Conservation (phyloP, 768 basidiomycete genomes). For the Russula sp. region DNA sequence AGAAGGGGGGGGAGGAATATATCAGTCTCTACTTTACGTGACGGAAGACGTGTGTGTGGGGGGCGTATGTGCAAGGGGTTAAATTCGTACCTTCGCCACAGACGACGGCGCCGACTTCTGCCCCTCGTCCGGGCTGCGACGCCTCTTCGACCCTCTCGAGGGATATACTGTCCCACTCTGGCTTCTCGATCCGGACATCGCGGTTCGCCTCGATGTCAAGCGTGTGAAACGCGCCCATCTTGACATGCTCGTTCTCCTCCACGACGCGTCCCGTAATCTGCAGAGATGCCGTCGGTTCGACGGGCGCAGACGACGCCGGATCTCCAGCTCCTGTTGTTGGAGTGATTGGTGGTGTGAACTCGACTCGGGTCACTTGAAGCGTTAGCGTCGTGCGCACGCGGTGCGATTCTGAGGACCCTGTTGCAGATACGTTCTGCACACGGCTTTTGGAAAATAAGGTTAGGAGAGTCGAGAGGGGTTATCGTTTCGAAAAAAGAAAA, state of each 20-base stretch:
- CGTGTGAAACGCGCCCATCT: conserved; percentile 91
- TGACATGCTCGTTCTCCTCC: conserved; percentile 84
- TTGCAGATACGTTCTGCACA: conserved; percentile 84
- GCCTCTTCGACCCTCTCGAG: conserved; percentile 79
- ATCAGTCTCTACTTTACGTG: background rate
- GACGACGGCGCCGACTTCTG: conserved; percentile 94
- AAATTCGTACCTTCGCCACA: conserved; percentile 76
- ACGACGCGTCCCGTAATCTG: conserved; percentile 86
- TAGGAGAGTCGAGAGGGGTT: background rate
- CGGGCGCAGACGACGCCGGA: conserved; percentile 31
- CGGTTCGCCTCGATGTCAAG: conserved; percentile 90
- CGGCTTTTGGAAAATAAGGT: conserved; percentile 47
- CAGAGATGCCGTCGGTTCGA: conserved; percentile 53
- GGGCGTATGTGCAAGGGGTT: background rate
- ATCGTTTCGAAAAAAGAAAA: background rate
- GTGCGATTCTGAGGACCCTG: conserved; percentile 91
- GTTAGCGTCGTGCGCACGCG: conserved; percentile 84
- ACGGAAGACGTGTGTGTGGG: too few species aligned
- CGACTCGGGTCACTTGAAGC: conserved; percentile 70
- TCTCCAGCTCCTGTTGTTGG: conserved; percentile 45
- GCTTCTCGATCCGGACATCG: conserved; percentile 87
- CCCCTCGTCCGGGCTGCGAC: conserved; percentile 89
- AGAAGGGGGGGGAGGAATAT: background rate
- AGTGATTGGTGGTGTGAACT: conserved; percentile 71
- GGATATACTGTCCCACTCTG: conserved; percentile 93